Base-by-base conservation (phyloP, 768 basidiomycete genomes). In the Mycena albidolilacea region DNA sequence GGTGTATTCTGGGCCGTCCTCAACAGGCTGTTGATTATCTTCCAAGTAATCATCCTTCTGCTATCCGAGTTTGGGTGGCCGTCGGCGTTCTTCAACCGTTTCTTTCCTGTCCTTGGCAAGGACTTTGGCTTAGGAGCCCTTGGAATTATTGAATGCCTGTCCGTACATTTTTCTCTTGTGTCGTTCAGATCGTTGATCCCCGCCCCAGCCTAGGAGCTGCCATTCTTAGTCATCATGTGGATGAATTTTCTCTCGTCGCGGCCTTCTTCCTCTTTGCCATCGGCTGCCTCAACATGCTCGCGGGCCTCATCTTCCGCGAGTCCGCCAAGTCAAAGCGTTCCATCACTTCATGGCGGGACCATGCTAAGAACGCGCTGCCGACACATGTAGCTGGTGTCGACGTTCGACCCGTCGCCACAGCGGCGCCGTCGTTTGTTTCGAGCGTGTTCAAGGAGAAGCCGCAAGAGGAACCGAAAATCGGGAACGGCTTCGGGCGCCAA, bases 181-280 rank as follows among this genome's bases (percentile, higher is more conserved):
- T 48, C 6, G 10, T 39, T 30, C 17, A 46, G 21, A 7, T 5
- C 44, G 37, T 39, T 64, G 11, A 70, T 7, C 10, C 17, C 46
- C 38, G 63, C 37, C 71, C 30, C n/a, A n/a, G 54, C 57, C 91
- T 93, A 66, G 91, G 91, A 9, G 92, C 92, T 43, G 88, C 91
- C 17, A 87, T 93, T 71, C 89, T 93, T 63, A 92, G 92, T 8
- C 93, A 95, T 84, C 89, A 92, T 80, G 95, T 96, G 70, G 92
- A 95, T 77, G 91, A 90, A 73, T 97, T 97, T 85, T 91, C 95
- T 23, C 94, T 97, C 79, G 96, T 96, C 74, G 87, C 95, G 7
- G 95, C 93, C 59, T 97, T 97, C 88, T 92, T 97, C 86, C 89
- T 97, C 72, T 97, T 97, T 85, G 89, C 95, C 67, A 79, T 97